phyloP scores from a whole-genome alignment of 148 eudicot species.

The Amaranthus palmeri region DNA sequence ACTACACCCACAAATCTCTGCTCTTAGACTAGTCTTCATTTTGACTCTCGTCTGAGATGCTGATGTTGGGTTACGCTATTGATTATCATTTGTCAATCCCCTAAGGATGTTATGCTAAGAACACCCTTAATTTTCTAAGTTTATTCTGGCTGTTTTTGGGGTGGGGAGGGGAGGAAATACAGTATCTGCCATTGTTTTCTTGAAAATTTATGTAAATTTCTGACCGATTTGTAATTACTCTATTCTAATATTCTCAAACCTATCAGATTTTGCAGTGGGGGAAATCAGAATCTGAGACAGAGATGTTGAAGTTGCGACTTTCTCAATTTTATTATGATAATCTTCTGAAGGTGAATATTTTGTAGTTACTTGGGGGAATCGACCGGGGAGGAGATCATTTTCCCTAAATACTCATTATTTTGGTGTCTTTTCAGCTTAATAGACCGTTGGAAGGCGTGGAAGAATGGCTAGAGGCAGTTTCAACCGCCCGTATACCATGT shows the following conservation, averaged over 20 bases:
- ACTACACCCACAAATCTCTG: too few relatives aligned
- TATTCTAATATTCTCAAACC: not conserved
- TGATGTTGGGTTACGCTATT: not conserved
- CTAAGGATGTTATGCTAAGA: not conserved
- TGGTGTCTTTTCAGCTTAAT: constrained; percentile 48
- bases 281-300: constrained; percentile 45
- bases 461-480: constrained; percentile 91
- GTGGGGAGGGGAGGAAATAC: not conserved
- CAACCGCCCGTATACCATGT: constrained; percentile 84
- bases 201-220: not conserved
- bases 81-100: not conserved
- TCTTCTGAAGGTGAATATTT: constrained; percentile 55
- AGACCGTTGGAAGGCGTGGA: constrained; percentile 74
- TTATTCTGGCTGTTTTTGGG: not conserved
- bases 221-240: not conserved
- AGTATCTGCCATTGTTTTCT: not conserved
- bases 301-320: constrained; percentile 59
- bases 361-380: not conserved
- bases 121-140: too few relatives aligned
- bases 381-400: not conserved
- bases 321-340: constrained; percentile 68
- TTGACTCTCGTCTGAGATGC: too few relatives aligned
- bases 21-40: too few relatives aligned
- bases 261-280: constrained; percentile 69
- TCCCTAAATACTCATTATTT: constrained; percentile 10